phyloP scores from a whole-genome alignment of 1,284 basidiomycete genomes.

The Sanghuangporus baumii region DNA sequence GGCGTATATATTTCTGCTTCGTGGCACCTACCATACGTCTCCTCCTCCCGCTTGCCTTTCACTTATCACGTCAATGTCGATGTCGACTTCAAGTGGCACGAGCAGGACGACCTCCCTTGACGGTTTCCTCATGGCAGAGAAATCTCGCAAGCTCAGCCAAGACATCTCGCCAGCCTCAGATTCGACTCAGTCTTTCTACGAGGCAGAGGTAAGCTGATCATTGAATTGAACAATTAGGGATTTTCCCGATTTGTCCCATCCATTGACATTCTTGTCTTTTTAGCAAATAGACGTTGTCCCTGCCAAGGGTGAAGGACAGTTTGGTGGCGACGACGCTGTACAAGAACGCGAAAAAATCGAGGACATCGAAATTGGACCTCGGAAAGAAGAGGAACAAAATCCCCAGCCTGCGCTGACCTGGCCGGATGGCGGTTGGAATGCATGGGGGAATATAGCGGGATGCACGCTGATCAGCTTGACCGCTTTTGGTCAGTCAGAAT shows the following conservation, averaged over 20 bases:
- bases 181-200: neutral
- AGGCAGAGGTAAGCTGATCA: neutral
- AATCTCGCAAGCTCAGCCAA: neutral
- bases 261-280: neutral
- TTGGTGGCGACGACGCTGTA: neutral
- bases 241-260: neutral
- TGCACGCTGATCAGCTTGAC: conserved; percentile 17
- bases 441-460: conserved; percentile 18
- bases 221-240: neutral
- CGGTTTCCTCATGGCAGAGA: neutral
- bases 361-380: neutral
- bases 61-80: neutral
- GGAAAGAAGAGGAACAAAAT: neutral
- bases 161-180: conserved; percentile 1
- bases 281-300: neutral
- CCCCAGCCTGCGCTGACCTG: conserved; percentile 14
- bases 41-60: neutral
- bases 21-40: neutral
- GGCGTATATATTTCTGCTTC: neutral
- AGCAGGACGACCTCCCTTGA: conserved; percentile 5
- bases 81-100: conserved; percentile 6
- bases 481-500: conserved; percentile 14
- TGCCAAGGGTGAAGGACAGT: neutral
- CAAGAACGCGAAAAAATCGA: neutral
- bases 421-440: conserved; percentile 19